Evolutionary conservation across 1,139 yeast species (phyloP), one percentile per base, ranked within the genome.

Genomic region (Candida tropicalis): DNA sequence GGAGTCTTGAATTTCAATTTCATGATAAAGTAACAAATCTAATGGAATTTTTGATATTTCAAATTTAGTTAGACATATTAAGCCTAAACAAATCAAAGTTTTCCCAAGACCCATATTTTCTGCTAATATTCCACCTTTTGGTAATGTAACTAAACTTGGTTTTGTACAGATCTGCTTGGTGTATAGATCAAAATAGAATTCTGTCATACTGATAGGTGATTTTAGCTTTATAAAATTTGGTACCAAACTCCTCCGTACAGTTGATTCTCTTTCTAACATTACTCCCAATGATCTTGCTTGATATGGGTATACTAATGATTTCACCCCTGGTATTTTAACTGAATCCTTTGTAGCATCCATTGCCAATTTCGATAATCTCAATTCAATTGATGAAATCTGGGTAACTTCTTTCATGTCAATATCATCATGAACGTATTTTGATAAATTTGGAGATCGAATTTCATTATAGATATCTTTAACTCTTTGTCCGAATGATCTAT

Each of bases 21-120:
- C 41, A 17, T 45, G 46, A 31, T 53, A 47, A 15, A 56, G 50
- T 10, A 60, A 50, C 9, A 68, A 47, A 40, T 66, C 66, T 2
- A 53, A 54, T 0, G 87, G 86, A 4, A 71, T 61, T 32, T 60
- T 57, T 0, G 87, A 69, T 4, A 73, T 56, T 42, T 83, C 84
- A 53, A 60, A 65, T 49, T 75, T 79, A 0, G 89, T 77, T 7
- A 75, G 55, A 50, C 84, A 76, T 0, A 84, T 70, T 38, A 84
- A 64, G 6, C 86, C 81, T 15, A 84, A 59, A 52, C 88, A 82
- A 4, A 84, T 84, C 35, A 81, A 67, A 0, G 90, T 84, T 56
- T 84, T 84, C 0, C 91, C 91, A 13, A 83, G 62, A 0, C 90
- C 91, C 90, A 84, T 84, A 73, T 82, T 83, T 51, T 84, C 91